Evolutionary conservation across 2,329 filamentous ascomycete species (phyloP).

Genomic region (Trichoderma cornu-damae): DNA sequence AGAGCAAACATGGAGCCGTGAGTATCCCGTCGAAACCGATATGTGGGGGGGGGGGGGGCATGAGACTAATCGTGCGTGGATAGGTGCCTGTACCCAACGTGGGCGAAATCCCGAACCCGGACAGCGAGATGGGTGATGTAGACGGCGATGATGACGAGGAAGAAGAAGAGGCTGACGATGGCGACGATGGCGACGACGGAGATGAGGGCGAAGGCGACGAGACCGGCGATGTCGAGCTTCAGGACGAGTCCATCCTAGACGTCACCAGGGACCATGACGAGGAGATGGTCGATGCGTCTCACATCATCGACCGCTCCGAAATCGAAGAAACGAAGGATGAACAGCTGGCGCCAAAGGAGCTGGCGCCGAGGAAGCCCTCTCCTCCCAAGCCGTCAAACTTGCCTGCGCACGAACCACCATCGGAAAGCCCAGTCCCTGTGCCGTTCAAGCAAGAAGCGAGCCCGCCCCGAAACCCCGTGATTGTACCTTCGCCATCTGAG

Average conservation of each 20-base stretch:
- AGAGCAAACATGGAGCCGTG: slow-evolving; percentile 37
- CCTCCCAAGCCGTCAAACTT: slow-evolving; percentile 25
- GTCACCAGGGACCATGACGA: slow-evolving; percentile 32
- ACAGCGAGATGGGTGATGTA: slow-evolving; percentile 51
- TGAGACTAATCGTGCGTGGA: slow-evolving; percentile 1
- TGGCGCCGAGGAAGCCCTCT: slow-evolving; percentile 20
- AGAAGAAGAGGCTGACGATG: slow-evolving; percentile 42
- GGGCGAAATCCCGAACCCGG: slow-evolving; percentile 41
- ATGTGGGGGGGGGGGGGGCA: no score
- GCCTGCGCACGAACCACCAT: slow-evolving; percentile 30
- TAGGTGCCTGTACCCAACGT: slow-evolving; percentile 42
- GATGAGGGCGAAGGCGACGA: slow-evolving; percentile 43
- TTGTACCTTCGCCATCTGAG: slow-evolving; percentile 9
- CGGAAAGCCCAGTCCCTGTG: slow-evolving; percentile 25
- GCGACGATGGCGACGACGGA: slow-evolving; percentile 36
- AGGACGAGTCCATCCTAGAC: slow-evolving; percentile 29
- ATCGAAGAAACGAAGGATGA: slow-evolving; percentile 29
- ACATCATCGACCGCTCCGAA: slow-evolving; percentile 25
- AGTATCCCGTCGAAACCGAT: slow-evolving; percentile 21
- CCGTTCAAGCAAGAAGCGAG: slow-evolving; percentile 44
- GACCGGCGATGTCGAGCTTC: slow-evolving; percentile 37
- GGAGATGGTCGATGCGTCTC: slow-evolving; percentile 36
- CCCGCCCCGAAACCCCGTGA: slow-evolving; percentile 32
- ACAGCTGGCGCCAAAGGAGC: slow-evolving; percentile 19
- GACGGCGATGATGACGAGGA: slow-evolving; percentile 45